A percentile compares a stretch with the other conserved stretches of the same genome.
Evolutionary conservation across 768 basidiomycete species (phyloP).

Genomic region (Suillus subalutaceus): DNA sequence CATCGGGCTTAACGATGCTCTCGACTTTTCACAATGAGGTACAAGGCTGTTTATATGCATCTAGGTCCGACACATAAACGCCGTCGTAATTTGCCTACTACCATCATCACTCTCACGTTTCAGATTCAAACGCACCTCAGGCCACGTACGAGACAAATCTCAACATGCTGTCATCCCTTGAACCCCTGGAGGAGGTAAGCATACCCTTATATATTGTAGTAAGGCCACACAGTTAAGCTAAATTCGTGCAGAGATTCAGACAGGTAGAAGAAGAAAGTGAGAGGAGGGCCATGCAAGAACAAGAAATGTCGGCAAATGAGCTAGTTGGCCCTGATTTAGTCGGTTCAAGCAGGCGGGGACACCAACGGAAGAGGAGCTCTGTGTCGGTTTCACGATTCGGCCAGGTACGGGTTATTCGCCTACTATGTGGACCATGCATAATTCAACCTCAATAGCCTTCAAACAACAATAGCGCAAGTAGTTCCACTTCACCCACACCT

Average conservation of each 20-base stretch:
- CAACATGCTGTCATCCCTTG: slow-evolving; percentile 28
- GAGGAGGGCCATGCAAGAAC: slow-evolving; percentile 45
- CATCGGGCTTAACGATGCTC: background rate
- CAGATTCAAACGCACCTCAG: background rate
- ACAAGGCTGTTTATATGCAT: background rate
- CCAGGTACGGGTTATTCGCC: slow-evolving; percentile 43
- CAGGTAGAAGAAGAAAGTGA: slow-evolving; percentile 61
- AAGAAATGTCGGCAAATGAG: slow-evolving; percentile 20
- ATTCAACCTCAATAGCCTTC: slow-evolving; percentile 17
- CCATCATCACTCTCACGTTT: slow-evolving; percentile 11
- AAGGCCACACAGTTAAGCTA: background rate
- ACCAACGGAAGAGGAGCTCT: slow-evolving; percentile 45
- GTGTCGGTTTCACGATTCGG: slow-evolving; percentile 65
- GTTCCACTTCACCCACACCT: slow-evolving; percentile 24
- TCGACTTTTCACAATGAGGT: background rate
- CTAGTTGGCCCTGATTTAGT: slow-evolving; percentile 22
- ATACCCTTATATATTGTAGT: background rate
- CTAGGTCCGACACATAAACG: background rate
- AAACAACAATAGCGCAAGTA: slow-evolving; percentile 26
- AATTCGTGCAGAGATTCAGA: slow-evolving; percentile 52
- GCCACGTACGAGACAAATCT: background rate
- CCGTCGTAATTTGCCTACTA: background rate
- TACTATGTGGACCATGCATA: slow-evolving; percentile 6
- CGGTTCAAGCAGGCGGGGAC: slow-evolving; percentile 30
- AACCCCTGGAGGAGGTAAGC: slow-evolving; percentile 34